Evolutionary conservation across 2,329 filamentous ascomycete genomes (phyloP).

Genomic region (Xylaria multiplex): DNA sequence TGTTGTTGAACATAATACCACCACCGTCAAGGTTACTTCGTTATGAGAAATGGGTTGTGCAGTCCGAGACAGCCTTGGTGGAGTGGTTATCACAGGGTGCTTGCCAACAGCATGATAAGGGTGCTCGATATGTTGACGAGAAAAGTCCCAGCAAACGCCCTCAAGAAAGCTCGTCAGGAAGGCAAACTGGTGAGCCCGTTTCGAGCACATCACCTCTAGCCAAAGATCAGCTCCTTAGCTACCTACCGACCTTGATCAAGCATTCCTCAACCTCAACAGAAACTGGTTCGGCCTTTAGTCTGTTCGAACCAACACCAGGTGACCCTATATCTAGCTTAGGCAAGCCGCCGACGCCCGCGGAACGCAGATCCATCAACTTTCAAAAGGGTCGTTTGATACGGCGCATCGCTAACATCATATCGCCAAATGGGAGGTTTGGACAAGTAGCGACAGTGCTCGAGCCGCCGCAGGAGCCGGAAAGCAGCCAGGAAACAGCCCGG

Average conservation of each 20-base stretch:
- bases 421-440: slow-evolving; percentile 62
- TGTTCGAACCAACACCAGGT: slow-evolving; percentile 54
- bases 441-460: slow-evolving; percentile 53
- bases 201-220: slow-evolving; percentile 26
- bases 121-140: not conserved
- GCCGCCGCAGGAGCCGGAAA: slow-evolving; percentile 28
- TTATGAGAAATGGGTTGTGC: slow-evolving; percentile 57
- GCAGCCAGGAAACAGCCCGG: slow-evolving; percentile 17
- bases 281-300: slow-evolving; percentile 54
- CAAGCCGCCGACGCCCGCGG: slow-evolving; percentile 48
- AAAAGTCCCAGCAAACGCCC: not conserved
- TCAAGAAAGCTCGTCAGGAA: not conserved
- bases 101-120: slow-evolving; percentile 19
- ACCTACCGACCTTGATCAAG: slow-evolving; percentile 55
- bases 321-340: slow-evolving; percentile 52
- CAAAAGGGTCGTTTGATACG: slow-evolving; percentile 60
- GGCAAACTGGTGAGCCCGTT: not conserved
- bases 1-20: slow-evolving; percentile 58
- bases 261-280: slow-evolving; percentile 49
- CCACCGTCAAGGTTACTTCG: slow-evolving; percentile 58
- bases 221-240: slow-evolving; percentile 44
- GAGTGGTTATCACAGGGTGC: slow-evolving; percentile 54
- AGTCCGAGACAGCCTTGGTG: slow-evolving; percentile 58
- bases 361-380: slow-evolving; percentile 55
- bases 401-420: slow-evolving; percentile 55